phyloP scores from a whole-genome alignment of 2,329 filamentous ascomycete species.

The Calonectria montana region DNA sequence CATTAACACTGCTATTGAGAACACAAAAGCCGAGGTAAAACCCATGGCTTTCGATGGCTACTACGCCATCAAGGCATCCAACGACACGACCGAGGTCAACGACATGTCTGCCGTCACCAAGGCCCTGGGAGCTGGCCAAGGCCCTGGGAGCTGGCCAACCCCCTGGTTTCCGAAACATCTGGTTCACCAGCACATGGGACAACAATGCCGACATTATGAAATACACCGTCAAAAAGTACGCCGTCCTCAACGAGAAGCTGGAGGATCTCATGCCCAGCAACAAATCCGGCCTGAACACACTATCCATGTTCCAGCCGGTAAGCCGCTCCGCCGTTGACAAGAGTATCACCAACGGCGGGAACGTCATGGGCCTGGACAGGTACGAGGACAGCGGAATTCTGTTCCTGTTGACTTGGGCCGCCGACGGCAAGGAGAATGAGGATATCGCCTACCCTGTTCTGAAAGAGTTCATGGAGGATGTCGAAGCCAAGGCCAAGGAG shows the following conservation, averaged over 20 bases:
- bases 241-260: conserved; percentile 41
- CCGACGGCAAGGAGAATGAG: conserved; percentile 48
- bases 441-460: conserved; percentile 50
- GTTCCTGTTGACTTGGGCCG: conserved; percentile 46
- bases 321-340: conserved; percentile 43
- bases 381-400: conserved; percentile 43
- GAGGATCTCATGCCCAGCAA: conserved; percentile 39
- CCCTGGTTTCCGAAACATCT: conserved; percentile 46
- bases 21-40: conserved; percentile 42
- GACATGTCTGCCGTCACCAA: conserved; percentile 44
- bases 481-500: conserved; percentile 42
- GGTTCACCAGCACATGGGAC: conserved; percentile 51
- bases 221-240: conserved; percentile 47
- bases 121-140: conserved; percentile 45
- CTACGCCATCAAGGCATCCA: conserved; percentile 36
- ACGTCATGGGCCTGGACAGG: conserved; percentile 48
- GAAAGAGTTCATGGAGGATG: conserved; percentile 45
- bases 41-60: conserved; percentile 46
- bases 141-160: conserved; percentile 46
- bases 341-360: conserved; percentile 46
- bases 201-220: conserved; percentile 50
- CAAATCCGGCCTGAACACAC: conserved; percentile 43
- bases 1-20: conserved; percentile 47
- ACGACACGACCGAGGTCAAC: conserved; percentile 43
- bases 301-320: conserved; percentile 49